phyloP scores from a whole-genome alignment of 164 flowering plant species.

The Dillenia suffruticosa region DNA sequence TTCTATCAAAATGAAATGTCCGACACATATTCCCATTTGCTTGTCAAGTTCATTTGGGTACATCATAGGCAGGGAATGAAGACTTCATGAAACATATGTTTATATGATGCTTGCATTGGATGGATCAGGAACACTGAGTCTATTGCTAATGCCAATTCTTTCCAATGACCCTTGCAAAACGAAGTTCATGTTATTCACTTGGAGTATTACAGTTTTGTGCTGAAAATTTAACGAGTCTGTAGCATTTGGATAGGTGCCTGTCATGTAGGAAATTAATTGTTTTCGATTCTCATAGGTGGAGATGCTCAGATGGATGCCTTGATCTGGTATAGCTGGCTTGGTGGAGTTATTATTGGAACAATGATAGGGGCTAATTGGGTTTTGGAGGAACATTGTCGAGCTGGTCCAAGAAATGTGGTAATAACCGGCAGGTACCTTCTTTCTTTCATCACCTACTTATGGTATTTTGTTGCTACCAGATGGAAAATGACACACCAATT shows the following conservation, averaged over 20 bases:
- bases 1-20: too few species aligned
- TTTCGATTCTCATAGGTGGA: slow-evolving; percentile 55
- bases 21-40: too few species aligned
- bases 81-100: too few species aligned
- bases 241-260: background rate
- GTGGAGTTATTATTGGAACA: slow-evolving; percentile 90
- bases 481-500: too few species aligned
- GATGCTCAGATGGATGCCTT: slow-evolving; percentile 72
- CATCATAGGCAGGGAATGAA: too few species aligned
- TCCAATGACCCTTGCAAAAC: too few species aligned
- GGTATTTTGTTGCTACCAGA: too few species aligned
- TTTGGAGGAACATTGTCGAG: slow-evolving; percentile 77
- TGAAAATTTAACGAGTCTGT: background rate
- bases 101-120: too few species aligned
- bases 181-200: too few species aligned
- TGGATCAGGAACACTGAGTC: too few species aligned
- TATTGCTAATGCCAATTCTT: too few species aligned
- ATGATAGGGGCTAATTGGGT: slow-evolving; percentile 97
- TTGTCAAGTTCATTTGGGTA: too few species aligned
- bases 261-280: background rate
- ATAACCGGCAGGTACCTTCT: slow-evolving; percentile 83
- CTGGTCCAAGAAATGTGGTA: slow-evolving; percentile 93
- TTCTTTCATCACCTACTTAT: background rate
- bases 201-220: background rate
- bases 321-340: slow-evolving; percentile 99